phyloP scores from a whole-genome alignment of 2,329 filamentous ascomycete genomes.

The Phialocephala sp. region DNA sequence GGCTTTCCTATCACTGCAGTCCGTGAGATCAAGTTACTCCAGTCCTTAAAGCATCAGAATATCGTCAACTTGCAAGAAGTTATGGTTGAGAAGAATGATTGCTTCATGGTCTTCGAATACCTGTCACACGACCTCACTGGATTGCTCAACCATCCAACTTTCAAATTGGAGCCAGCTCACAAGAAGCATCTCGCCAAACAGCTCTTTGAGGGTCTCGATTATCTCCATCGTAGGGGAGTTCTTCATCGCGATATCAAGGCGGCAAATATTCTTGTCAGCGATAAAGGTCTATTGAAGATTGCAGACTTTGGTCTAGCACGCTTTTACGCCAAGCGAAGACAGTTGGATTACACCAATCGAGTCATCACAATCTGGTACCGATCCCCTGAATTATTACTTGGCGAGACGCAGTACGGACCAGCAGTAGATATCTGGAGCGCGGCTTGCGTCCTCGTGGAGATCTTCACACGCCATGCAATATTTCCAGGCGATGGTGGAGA shows the following conservation, averaged over 20 bases:
- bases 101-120: constrained; percentile 99
- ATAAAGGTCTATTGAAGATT: constrained; percentile 84
- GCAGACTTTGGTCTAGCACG: constrained; percentile 96
- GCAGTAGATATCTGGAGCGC: constrained; percentile 97
- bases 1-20: constrained; percentile 91
- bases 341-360: constrained; percentile 95
- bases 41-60: constrained; percentile 81
- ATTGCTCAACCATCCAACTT: constrained; percentile 91
- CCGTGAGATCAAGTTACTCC: constrained; percentile 89
- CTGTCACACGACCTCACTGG: constrained; percentile 95
- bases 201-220: constrained; percentile 91
- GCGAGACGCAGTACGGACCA: constrained; percentile 88
- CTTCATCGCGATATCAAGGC: constrained; percentile 98
- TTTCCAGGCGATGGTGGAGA: constrained; percentile 97
- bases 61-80: constrained; percentile 86
- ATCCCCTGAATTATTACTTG: constrained; percentile 86
- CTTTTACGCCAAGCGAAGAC: constrained; percentile 91
- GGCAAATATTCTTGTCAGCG: constrained; percentile 94
- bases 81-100: constrained; percentile 98
- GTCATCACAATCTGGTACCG: constrained; percentile 99
- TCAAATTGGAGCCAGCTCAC: constrained; percentile 81
- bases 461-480: constrained; percentile 91
- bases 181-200: constrained; percentile 94
- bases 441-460: constrained; percentile 94
- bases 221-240: constrained; percentile 91